Conservation (phyloP, 257 asterid species). For the Rehmannia glutinosa region DNA sequence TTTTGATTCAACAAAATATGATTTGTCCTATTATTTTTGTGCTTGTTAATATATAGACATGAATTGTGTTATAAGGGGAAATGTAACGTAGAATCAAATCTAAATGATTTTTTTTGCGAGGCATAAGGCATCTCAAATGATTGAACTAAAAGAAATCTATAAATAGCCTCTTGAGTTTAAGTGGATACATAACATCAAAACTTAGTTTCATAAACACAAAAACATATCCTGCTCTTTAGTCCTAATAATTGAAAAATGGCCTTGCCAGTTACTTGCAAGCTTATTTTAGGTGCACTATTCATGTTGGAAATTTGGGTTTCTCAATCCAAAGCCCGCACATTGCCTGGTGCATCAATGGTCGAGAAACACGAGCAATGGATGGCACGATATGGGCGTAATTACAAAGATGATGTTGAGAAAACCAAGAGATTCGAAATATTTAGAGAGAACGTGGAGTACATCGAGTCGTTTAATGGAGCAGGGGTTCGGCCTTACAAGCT, state of each 20-base stretch:
- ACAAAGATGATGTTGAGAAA: constrained; percentile 30
- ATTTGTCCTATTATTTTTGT: too few species aligned
- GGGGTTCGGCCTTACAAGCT: too few species aligned
- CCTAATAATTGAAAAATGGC: background rate
- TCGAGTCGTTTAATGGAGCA: constrained; percentile 21
- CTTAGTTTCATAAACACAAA: background rate
- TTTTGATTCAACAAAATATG: too few species aligned
- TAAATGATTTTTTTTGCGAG: too few species aligned
- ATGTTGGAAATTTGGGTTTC: constrained; percentile 12
- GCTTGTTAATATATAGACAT: too few species aligned
- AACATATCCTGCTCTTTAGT: background rate
- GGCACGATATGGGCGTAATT: constrained; percentile 19
- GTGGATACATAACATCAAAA: background rate
- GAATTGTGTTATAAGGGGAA: too few species aligned
- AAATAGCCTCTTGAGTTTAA: background rate
- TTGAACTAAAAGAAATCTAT: background rate
- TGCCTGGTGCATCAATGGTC: constrained; percentile 14
- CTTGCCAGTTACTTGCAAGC: background rate
- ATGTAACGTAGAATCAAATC: too few species aligned
- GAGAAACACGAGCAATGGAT: too few species aligned
- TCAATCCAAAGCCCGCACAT: constrained; percentile 5
- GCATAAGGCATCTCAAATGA: background rate
- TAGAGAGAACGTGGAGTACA: constrained; percentile 28
- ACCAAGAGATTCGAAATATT: constrained; percentile 29
- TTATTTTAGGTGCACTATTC: constrained; percentile 9